These are phyloP conservation scores for Gossypium bickii DNA, from an alignment of 345 rosid genomes.

Conservation along the genomic window DNA sequence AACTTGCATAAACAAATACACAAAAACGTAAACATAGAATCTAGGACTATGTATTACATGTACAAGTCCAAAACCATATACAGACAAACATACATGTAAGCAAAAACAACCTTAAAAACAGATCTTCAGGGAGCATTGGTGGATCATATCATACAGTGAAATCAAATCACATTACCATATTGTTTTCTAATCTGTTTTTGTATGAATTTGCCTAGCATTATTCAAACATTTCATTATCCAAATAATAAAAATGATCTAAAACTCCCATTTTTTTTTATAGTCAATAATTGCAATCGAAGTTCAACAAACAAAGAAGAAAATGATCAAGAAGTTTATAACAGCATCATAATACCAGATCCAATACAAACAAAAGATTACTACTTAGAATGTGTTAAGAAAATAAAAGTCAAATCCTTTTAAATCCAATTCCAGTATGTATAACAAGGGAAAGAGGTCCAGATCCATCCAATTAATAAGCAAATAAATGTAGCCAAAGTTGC, in stretches of 20 bases:
- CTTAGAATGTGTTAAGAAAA: neutral
- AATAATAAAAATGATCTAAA: neutral
- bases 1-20: conserved; percentile 4
- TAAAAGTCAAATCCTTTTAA: neutral
- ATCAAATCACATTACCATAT: neutral
- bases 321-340: neutral
- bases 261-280: neutral
- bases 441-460: neutral
- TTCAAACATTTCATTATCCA: too few relatives aligned
- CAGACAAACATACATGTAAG: neutral
- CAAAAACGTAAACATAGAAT: neutral
- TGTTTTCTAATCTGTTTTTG: neutral
- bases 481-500: neutral
- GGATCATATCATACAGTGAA: neutral
- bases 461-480: neutral
- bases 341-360: neutral
- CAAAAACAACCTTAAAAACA: neutral
- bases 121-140: neutral
- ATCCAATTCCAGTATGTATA: neutral
- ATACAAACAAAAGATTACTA: neutral
- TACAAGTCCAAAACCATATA: neutral
- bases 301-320: neutral
- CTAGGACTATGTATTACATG: neutral
- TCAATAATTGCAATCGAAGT: neutral
- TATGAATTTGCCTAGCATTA: neutral